A percentile compares a stretch with the other conserved stretches of the same genome.
These are phyloP conservation scores for Manihot esculenta DNA, from an alignment of 441 rosid species.

Conservation along the genomic window DNA sequence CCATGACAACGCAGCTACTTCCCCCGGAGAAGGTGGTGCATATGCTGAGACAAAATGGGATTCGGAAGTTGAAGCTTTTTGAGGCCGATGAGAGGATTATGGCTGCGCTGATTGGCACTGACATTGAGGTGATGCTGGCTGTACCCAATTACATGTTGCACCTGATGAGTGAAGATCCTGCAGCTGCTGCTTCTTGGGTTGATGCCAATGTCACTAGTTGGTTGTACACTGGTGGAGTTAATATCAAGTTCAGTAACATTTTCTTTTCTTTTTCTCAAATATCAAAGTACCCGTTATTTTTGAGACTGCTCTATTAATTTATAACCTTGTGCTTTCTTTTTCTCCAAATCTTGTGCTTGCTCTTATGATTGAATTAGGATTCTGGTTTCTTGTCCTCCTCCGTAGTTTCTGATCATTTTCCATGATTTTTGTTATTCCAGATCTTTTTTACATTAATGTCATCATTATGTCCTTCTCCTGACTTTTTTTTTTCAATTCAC, in stretches of 20 bases:
- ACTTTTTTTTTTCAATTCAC: too few species aligned
- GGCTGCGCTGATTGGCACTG: conserved; percentile 66
- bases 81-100: conserved; percentile 79
- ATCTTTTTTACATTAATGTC: background rate
- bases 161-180: conserved; percentile 49
- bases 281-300: background rate
- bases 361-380: background rate
- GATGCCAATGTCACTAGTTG: conserved; percentile 66
- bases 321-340: background rate
- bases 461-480: too few species aligned
- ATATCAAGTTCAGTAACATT: conserved; percentile 51
- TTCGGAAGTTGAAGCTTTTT: conserved; percentile 71
- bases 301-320: background rate
- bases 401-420: background rate
- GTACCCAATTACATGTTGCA: conserved; percentile 75
- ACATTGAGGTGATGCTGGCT: conserved; percentile 86
- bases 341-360: background rate
- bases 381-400: background rate
- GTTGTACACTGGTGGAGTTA: conserved; percentile 56
- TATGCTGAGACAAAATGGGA: conserved; percentile 72
- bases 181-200: conserved; percentile 67
- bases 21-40: conserved; percentile 55
- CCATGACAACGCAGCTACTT: conserved; percentile 63
- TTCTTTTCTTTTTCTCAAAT: background rate
- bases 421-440: background rate